Base-by-base conservation (phyloP, 2,329 filamentous ascomycete genomes). In the Ophiostoma ips region DNA sequence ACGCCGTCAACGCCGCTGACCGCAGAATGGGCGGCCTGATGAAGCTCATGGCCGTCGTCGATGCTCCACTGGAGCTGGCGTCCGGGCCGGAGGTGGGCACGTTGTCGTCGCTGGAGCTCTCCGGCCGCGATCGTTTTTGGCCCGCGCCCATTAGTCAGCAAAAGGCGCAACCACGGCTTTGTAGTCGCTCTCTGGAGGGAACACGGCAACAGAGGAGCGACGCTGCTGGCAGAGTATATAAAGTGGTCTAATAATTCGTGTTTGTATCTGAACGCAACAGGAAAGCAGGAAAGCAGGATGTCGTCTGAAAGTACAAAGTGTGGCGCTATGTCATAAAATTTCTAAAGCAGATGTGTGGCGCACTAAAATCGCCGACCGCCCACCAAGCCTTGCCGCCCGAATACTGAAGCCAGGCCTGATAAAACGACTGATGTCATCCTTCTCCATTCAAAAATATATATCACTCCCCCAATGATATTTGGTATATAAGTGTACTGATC, bases 11-110 rank as follows among this genome's bases (percentile, higher is more conserved):
- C 70, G 87, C 85, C 53, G 83, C 81, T 9, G 66, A 63, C 64
- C 85, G 83, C 59, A 90, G 83, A 53, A 88, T 72, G 21, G 89
- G 88, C 44, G 88, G 87, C 56, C 82, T 79, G 64, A 95, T 86
- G 47, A 77, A 62, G 55, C 68, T 70, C 75, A 79, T 79, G 5
- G 46, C 38, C 15, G 40, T 21, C n/a, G 9, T 28, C 3, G 40
- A 11, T 1, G 19, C 12, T 21, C 8, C 24, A 28, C 24, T 8
- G 24, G 40, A 16, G 16, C 15, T 21, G 16, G 40, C 16, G 9
- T 31, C 30, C 15, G 33, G n/a, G 33, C 50, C 34, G 15, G 50
- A 40, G 15, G 31, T 12, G 19, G 37, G 34, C 19, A 16, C 47
- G 16, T 24, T 40, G 45, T 54, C 50, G 36, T 47, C 48, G 45